phyloP scores from a whole-genome alignment of 2,329 filamentous ascomycete genomes.

The Capronia coronata region DNA sequence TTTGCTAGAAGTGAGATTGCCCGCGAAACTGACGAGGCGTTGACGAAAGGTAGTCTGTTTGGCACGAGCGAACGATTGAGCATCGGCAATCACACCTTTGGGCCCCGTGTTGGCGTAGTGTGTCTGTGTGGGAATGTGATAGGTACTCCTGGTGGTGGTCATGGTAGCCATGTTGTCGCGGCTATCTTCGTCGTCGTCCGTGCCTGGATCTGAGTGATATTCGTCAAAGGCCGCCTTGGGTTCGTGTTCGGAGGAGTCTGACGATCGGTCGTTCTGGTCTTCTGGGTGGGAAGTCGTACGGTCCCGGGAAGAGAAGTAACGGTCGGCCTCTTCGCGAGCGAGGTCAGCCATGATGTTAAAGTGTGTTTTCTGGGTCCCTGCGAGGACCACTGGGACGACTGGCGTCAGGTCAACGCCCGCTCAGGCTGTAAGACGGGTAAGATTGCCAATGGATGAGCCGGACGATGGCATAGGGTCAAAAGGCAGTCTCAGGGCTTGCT shows the following conservation, averaged over 20 bases:
- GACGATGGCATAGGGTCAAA: not conserved
- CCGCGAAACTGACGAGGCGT: slow-evolving; percentile 32
- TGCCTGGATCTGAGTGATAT: slow-evolving; percentile 29
- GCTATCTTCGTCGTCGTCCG: slow-evolving; percentile 32
- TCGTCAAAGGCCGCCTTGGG: slow-evolving; percentile 13
- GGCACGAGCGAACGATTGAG: slow-evolving; percentile 45
- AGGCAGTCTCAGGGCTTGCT: not conserved
- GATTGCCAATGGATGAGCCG: not conserved
- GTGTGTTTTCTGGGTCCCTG: not conserved
- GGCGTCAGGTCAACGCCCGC: not conserved
- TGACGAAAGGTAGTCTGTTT: slow-evolving; percentile 43
- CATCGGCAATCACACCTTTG: slow-evolving; percentile 48
- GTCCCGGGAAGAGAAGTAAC: slow-evolving; percentile 36
- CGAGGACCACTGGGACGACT: not conserved
- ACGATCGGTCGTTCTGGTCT: slow-evolving; percentile 32
- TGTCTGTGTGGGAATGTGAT: slow-evolving; percentile 41
- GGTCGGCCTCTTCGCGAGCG: slow-evolving; percentile 45
- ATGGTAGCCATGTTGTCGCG: slow-evolving; percentile 32
- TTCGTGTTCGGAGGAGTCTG: slow-evolving; percentile 21
- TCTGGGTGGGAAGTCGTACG: slow-evolving; percentile 38
- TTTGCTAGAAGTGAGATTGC: slow-evolving; percentile 16
- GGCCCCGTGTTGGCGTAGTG: slow-evolving; percentile 47
- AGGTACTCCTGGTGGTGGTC: slow-evolving; percentile 34
- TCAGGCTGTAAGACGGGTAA: not conserved
- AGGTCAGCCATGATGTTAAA: slow-evolving; percentile 36